A percentile compares a stretch with the other conserved stretches of the same genome.
phyloP scores from a whole-genome alignment of 495 filamentous ascomycete species.

The Articulospora tetracladia region DNA sequence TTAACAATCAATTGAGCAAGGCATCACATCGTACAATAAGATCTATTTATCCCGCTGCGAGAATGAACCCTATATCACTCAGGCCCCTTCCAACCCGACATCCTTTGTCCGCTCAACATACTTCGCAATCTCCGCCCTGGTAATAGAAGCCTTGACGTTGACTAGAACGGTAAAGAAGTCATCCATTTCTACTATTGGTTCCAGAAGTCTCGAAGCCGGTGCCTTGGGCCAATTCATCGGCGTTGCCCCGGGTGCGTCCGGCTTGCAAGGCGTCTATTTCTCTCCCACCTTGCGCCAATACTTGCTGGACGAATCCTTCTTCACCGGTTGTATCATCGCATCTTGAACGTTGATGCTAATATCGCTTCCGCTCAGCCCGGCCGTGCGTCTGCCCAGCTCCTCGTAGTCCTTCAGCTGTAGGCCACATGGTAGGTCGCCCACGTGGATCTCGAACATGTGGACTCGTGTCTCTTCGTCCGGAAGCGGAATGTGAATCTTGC shows the following conservation, averaged over 20 bases:
- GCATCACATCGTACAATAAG: too few relatives aligned
- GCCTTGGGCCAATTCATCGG: neutral
- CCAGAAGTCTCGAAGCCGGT: neutral
- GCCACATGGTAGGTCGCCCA: neutral
- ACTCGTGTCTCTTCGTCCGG: neutral
- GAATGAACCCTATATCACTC: too few relatives aligned
- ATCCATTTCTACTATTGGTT: neutral
- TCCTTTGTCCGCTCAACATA: neutral
- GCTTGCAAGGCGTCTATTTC: neutral
- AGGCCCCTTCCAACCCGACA: neutral
- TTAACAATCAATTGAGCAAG: too few relatives aligned
- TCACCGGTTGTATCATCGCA: neutral
- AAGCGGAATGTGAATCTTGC: neutral
- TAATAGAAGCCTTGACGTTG: neutral
- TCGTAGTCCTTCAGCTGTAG: neutral
- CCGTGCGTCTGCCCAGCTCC: neutral
- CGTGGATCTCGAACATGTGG: neutral
- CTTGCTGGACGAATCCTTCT: neutral
- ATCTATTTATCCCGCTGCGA: too few relatives aligned
- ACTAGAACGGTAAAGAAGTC: neutral
- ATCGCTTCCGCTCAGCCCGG: neutral
- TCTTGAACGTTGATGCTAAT: conserved; percentile 1
- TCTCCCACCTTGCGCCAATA: neutral
- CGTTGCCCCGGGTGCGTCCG: neutral
- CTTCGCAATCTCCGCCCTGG: neutral